Conservation (phyloP, 129 eudicot genomes). For the Pulicaria dysenterica region DNA sequence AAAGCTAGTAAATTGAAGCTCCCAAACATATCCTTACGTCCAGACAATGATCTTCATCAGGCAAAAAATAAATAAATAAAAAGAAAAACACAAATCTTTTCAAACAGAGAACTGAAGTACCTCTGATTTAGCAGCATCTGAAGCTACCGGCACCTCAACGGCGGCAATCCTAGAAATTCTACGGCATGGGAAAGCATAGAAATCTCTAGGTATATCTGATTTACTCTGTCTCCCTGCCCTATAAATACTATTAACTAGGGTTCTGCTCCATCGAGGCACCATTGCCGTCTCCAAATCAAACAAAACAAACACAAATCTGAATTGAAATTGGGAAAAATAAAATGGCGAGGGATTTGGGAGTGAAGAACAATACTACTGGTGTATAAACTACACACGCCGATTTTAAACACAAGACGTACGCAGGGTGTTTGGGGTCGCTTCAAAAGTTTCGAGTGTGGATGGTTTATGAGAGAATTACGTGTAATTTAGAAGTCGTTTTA, state of each 20-base stretch:
- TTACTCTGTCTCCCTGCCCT: conserved; percentile 2
- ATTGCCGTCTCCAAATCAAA: conserved; percentile 15
- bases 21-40: too few species aligned
- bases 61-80: background rate
- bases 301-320: background rate
- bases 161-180: conserved; percentile 40
- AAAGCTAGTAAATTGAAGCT: too few species aligned
- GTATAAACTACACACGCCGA: too few species aligned
- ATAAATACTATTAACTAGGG: conserved; percentile 23
- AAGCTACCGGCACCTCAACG: conserved; percentile 22
- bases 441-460: too few species aligned
- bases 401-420: too few species aligned
- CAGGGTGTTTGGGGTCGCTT: too few species aligned
- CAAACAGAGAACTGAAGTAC: conserved; percentile 13
- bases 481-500: too few species aligned
- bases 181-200: conserved; percentile 29
- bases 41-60: conserved; percentile 4
- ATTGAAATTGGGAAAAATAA: conserved; percentile 14
- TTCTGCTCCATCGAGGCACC: conserved; percentile 46
- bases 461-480: too few species aligned
- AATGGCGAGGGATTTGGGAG: too few species aligned
- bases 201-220: conserved; percentile 28
- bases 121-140: conserved; percentile 38
- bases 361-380: too few species aligned
- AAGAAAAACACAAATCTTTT: background rate